A percentile compares a stretch with the other conserved stretches of the same genome.
These are phyloP conservation scores for Fibroporia radiculosa DNA, from an alignment of 768 basidiomycete genomes.

Conservation along the genomic window DNA sequence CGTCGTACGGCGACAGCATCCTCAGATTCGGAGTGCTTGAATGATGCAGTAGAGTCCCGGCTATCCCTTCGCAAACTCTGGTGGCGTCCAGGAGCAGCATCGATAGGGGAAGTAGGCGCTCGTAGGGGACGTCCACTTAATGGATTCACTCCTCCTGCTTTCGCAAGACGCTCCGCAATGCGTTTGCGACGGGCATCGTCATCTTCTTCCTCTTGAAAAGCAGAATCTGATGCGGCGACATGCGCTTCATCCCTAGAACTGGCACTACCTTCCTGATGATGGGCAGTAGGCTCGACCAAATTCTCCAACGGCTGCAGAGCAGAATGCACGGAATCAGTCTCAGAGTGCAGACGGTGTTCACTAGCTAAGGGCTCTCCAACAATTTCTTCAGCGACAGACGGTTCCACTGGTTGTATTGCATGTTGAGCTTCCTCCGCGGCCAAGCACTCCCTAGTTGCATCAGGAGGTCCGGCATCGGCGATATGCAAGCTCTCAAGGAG, in stretches of 20 bases:
- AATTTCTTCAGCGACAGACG: neutral
- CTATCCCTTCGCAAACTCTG: slow-evolving; percentile 17
- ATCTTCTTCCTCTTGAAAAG: slow-evolving; percentile 33
- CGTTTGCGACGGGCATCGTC: slow-evolving; percentile 47
- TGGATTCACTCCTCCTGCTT: slow-evolving; percentile 57
- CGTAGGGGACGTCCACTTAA: slow-evolving; percentile 31
- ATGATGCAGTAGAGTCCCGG: slow-evolving; percentile 15
- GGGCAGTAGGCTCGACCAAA: too few relatives aligned
- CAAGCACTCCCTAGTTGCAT: neutral
- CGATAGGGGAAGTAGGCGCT: slow-evolving; percentile 1
- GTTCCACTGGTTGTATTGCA: too few relatives aligned
- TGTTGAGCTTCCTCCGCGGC: slow-evolving; percentile 1
- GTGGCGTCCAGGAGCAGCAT: slow-evolving; percentile 4
- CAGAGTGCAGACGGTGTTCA: too few relatives aligned
- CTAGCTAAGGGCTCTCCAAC: too few relatives aligned
- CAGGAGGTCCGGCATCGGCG: neutral
- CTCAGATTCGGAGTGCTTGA: slow-evolving; percentile 4
- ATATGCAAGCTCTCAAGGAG: slow-evolving; percentile 2
- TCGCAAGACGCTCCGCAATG: slow-evolving; percentile 51
- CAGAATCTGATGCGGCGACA: neutral
- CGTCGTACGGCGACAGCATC: neutral
- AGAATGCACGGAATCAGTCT: too few relatives aligned
- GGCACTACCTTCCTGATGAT: too few relatives aligned
- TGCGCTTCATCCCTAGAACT: neutral
- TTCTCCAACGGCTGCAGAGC: too few relatives aligned